Percentiles rank a stretch among this genome's conserved stretches.
Evolutionary conservation across 1,139 yeast species (phyloP).

Genomic region (Kodamaea suecica): DNA sequence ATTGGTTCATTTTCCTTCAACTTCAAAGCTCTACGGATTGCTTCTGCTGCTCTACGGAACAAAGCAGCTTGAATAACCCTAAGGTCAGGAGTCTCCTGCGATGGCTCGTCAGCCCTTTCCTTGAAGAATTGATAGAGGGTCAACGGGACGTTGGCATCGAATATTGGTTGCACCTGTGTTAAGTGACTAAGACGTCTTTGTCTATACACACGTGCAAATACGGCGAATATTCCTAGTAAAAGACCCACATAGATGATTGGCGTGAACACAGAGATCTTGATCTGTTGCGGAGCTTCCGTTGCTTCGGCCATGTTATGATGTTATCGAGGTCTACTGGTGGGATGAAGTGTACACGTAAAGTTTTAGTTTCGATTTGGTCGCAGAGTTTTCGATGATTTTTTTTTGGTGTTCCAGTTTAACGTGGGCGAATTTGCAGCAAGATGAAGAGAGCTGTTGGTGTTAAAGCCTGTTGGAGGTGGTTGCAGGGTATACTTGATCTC

Average conservation of each 20-base stretch:
- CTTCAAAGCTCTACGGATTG: slow-evolving; percentile 62
- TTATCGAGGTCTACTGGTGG: not conserved
- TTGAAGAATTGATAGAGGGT: slow-evolving; percentile 63
- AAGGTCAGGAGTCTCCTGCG: slow-evolving; percentile 62
- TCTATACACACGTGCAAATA: slow-evolving; percentile 74
- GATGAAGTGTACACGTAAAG: not conserved
- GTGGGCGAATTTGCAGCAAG: too few species aligned
- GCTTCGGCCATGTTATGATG: slow-evolving; percentile 27
- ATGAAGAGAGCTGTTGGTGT: not conserved
- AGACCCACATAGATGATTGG: slow-evolving; percentile 80
- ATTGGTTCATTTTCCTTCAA: slow-evolving; percentile 71
- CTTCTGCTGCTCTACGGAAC: slow-evolving; percentile 70
- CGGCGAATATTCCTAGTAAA: slow-evolving; percentile 62
- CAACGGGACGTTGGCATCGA: slow-evolving; percentile 63
- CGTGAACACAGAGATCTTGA: slow-evolving; percentile 72
- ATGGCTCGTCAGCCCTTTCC: slow-evolving; percentile 36
- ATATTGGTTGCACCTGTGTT: slow-evolving; percentile 62
- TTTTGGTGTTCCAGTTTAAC: too few species aligned
- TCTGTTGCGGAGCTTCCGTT: slow-evolving; percentile 23
- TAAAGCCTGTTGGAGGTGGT: not conserved
- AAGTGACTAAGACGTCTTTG: slow-evolving; percentile 54
- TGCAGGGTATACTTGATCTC: too few species aligned
- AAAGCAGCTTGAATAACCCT: slow-evolving; percentile 85
- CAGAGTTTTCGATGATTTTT: too few species aligned
- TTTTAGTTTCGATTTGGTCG: not conserved